These are phyloP conservation scores for Combretum micranthum DNA, from an alignment of 345 rosid genomes.

Conservation along the genomic window DNA sequence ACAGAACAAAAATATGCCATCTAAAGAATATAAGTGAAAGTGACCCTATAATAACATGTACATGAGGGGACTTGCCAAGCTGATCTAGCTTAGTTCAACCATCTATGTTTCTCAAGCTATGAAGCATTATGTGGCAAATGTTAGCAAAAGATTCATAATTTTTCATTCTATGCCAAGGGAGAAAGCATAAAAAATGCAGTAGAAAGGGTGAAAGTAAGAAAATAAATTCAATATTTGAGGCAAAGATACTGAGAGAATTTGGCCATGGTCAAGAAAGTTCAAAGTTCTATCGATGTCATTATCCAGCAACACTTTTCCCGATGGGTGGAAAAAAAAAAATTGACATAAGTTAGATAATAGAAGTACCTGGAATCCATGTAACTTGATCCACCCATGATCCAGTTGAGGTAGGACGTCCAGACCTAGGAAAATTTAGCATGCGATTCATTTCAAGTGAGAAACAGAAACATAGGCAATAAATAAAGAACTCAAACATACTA, in stretches of 20 bases:
- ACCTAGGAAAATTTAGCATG: conserved; percentile 40
- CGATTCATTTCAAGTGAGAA: not conserved
- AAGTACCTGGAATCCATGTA: conserved; percentile 71
- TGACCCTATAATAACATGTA: too few relatives aligned
- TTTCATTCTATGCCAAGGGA: not conserved
- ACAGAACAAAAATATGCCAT: too few relatives aligned
- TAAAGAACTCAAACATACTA: too few relatives aligned
- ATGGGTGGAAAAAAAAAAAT: not conserved
- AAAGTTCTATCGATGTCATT: not conserved
- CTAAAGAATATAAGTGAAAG: too few relatives aligned
- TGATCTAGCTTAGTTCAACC: not conserved
- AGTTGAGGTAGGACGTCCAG: conserved; percentile 62
- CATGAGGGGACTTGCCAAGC: not conserved
- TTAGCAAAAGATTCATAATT: not conserved
- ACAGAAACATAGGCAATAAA: too few relatives aligned
- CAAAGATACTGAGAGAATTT: not conserved
- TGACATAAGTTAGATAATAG: conserved; percentile 7
- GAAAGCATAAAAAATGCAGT: not conserved
- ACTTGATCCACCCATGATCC: conserved; percentile 91
- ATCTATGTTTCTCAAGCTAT: not conserved
- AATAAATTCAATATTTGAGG: not conserved
- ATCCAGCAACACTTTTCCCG: not conserved
- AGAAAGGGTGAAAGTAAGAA: not conserved
- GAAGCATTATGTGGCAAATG: not conserved
- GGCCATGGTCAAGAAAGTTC: not conserved